Base-by-base conservation (phyloP, 768 basidiomycete species). In the Hortiboletus campestris region DNA sequence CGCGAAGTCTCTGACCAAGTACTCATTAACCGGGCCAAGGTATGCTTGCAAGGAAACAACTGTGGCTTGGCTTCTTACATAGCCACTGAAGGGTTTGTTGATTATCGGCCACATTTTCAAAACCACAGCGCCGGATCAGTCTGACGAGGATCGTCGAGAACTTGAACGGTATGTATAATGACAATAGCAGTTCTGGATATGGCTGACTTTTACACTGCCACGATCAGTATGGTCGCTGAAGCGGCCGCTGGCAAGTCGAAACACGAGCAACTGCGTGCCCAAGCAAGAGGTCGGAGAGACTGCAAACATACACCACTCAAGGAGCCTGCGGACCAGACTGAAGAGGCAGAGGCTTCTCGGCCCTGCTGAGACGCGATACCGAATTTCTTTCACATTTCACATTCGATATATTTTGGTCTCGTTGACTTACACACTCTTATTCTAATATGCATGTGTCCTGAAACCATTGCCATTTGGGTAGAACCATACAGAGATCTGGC, bases 71-170 rank as follows among this genome's bases (percentile, higher is more conserved):
- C 20, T 50, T 39, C 48, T 58, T 25, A 54, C 59, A 42, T 10
- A 40, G 6, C 34, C 31, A 49, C 8, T 25, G 7, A 63, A 94
- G 88, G 95, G 89, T 41, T 77, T 98, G n/a, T 75, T 98, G 53
- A 77, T 92, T 16, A 87, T 89, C 34, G 97, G 96, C 8, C 88
- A 88, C 16, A 86, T 96, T 62, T 96, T 98, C 80, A 96, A 95
- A 71, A 74, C 80, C 5, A 82, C 90, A 0, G 68, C 80, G 31
- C 89, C 97, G 3, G 96, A 98, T 67, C 94, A 91, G 67, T 86
- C 91, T 9, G 95, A 97, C 66, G 89, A 89, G 67, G 97, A 97
- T 66, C 84, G 97, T 25, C 82, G 97, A 46, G 94, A 98, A 72
- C 83, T 99, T 19, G 97, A 99, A 74, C 78, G 94, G 89, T 92